Evolutionary conservation across 495 filamentous ascomycete species (phyloP), one percentile per base, ranked within the genome.

Genomic region (Xylaria castorea): DNA sequence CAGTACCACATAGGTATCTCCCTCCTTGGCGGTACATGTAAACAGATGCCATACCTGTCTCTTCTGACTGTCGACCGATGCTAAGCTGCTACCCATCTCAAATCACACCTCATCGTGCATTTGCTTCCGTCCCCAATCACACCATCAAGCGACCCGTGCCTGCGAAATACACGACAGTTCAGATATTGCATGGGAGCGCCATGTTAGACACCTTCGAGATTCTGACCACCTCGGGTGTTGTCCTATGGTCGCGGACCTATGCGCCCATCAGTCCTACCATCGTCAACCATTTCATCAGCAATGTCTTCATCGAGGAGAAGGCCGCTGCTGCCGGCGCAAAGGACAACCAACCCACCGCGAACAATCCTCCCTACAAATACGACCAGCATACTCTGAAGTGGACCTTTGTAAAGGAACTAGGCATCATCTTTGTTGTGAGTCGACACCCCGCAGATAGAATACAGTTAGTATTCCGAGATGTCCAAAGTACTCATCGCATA

Each of bases 171-270:
- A 68, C 50, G 48, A 16, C 36, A 46, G 1, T 57, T 30, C 9
- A 16, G 25, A 44, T 16, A n/a, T 44, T 18, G 48, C 18, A 72
- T 72, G 68, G 18, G 58, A 27, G 3, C 66, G 34, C 70, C 38
- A 98, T 98, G 95, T 84, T 99, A 81, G 96, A 99, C 82, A 90
- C 92, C 22, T 98, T 99, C 78, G 96, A 99, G 82, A 95, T 99
- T 70, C 80, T 99, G 30, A 97, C 94, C 67, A 97, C 95, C 46
- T 97, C 96, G 22, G 96, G 96, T 32, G 94, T 99, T 63, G 96
- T 99, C 57, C 87, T 99, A 51, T 99, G 96, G 96, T 98, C 96
- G 40, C 91, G 92, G 77, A 91, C 90, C 5, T 97, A 96, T 80
- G 89, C 90, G 44, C 86, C 92, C 0, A 89, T 97, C 75, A 92